phyloP scores from a whole-genome alignment of 345 rosid genomes.

The Excoecaria agallocha region DNA sequence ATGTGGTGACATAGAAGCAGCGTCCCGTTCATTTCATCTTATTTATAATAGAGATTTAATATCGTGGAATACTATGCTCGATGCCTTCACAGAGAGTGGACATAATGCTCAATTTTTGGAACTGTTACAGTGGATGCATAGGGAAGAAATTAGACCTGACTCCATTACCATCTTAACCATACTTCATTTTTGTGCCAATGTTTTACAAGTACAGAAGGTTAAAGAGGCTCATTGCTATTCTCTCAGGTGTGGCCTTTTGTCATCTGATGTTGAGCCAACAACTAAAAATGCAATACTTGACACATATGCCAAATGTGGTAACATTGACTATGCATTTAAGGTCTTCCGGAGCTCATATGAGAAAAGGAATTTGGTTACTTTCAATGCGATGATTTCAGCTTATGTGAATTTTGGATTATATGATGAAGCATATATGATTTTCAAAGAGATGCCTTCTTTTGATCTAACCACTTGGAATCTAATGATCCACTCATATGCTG shows the following conservation, averaged over 20 bases:
- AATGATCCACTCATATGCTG: conserved; percentile 66
- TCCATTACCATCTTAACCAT: conserved; percentile 45
- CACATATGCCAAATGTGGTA: conserved; percentile 70
- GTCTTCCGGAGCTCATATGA: conserved; percentile 52
- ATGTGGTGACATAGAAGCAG: conserved; percentile 48
- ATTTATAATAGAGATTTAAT: conserved; percentile 46
- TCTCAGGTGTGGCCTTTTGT: conserved; percentile 47
- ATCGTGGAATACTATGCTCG: conserved; percentile 67
- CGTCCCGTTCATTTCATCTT: conserved; percentile 44
- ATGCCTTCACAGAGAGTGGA: conserved; percentile 41
- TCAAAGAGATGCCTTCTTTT: conserved; percentile 39
- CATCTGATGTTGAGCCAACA: conserved; percentile 36
- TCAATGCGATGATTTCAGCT: conserved; percentile 62
- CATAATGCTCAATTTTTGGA: conserved; percentile 39
- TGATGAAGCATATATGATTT: conserved; percentile 45
- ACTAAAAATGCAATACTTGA: conserved; percentile 65
- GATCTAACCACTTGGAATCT: conserved; percentile 85
- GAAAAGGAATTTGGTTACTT: conserved; percentile 47
- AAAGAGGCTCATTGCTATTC: conserved; percentile 75
- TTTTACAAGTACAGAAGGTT: conserved; percentile 38
- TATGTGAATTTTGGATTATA: conserved; percentile 50
- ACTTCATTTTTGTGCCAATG: conserved; percentile 33
- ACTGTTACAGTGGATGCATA: conserved; percentile 44
- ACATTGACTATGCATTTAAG: conserved; percentile 51
- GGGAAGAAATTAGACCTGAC: conserved; percentile 51